These are phyloP conservation scores for Annulohypoxylon maeteangense DNA, from an alignment of 495 filamentous ascomycete species.

Conservation along the genomic window DNA sequence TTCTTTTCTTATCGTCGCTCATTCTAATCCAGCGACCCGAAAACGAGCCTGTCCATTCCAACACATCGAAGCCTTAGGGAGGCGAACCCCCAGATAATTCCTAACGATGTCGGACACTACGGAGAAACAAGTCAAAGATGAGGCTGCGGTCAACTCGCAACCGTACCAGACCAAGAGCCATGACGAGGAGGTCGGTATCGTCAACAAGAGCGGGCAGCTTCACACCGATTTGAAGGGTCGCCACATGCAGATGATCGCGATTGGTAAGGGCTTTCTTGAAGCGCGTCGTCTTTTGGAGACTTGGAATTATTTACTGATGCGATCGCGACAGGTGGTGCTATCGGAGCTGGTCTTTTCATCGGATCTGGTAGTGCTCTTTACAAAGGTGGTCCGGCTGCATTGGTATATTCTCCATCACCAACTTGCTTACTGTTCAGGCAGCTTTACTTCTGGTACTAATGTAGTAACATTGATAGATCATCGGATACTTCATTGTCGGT, in stretches of 20 bases:
- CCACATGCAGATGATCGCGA: conserved; percentile 82
- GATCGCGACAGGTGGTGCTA: conserved; percentile 57
- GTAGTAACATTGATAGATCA: conserved; percentile 49
- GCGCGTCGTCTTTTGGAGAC: neutral
- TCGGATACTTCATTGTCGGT: conserved; percentile 62
- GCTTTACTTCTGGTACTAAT: neutral
- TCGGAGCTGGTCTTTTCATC: conserved; percentile 69
- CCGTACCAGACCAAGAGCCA: neutral
- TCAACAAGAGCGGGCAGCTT: conserved; percentile 41
- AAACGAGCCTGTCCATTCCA: neutral
- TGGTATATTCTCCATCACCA: conserved; percentile 48
- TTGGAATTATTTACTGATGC: conserved; percentile 22
- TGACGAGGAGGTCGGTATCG: conserved; percentile 50
- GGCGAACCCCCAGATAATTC: neutral
- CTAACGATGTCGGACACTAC: conserved; percentile 22
- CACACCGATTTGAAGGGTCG: conserved; percentile 54
- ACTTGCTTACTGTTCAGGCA: neutral
- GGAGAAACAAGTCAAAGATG: conserved; percentile 30
- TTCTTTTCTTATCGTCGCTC: neutral
- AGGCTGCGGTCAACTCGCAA: neutral
- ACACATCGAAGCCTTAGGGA: conserved; percentile 5
- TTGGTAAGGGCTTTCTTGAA: conserved; percentile 59
- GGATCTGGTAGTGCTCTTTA: conserved; percentile 61
- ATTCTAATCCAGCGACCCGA: neutral
- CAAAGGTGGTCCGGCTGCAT: conserved; percentile 64